These are phyloP conservation scores for Hypoxylon fragiforme DNA, from an alignment of 495 filamentous ascomycete genomes.

Conservation along the genomic window DNA sequence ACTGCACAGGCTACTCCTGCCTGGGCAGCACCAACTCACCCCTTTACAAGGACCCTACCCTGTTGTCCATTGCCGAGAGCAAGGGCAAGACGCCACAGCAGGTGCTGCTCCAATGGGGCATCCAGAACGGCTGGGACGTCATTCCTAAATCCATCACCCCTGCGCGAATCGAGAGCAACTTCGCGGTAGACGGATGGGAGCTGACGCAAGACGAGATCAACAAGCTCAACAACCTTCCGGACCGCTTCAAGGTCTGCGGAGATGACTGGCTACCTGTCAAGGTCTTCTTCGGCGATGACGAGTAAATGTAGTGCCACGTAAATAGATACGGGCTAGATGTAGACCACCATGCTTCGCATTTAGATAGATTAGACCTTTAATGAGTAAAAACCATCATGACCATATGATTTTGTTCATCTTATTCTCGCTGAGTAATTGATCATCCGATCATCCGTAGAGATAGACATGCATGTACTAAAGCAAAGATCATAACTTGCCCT, in stretches of 20 bases:
- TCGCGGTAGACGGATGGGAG: constrained; percentile 66
- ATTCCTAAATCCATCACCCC: constrained; percentile 71
- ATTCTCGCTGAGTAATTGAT: background rate
- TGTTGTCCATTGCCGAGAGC: constrained; percentile 63
- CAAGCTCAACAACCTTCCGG: constrained; percentile 63
- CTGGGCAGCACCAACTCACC: constrained; percentile 60
- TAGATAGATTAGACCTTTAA: constrained; percentile 33
- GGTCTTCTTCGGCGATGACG: constrained; percentile 88
- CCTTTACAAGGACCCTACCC: constrained; percentile 62
- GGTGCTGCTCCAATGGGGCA: constrained; percentile 68
- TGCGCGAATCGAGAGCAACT: constrained; percentile 66
- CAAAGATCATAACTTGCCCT: constrained; percentile 35
- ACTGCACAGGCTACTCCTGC: constrained; percentile 69
- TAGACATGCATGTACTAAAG: too few species aligned
- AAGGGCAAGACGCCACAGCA: constrained; percentile 71
- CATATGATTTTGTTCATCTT: background rate
- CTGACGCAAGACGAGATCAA: constrained; percentile 66
- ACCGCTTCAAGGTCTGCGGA: constrained; percentile 74
- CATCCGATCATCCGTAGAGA: too few species aligned
- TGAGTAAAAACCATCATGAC: constrained; percentile 11
- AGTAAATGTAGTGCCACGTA: too few species aligned
- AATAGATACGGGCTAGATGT: background rate
- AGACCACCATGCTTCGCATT: constrained; percentile 3
- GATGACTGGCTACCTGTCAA: constrained; percentile 73
- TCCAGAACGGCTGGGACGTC: constrained; percentile 73